Evolutionary conservation across 129 eudicot genomes (phyloP).

Genomic region (Scalesia atractyloides): DNA sequence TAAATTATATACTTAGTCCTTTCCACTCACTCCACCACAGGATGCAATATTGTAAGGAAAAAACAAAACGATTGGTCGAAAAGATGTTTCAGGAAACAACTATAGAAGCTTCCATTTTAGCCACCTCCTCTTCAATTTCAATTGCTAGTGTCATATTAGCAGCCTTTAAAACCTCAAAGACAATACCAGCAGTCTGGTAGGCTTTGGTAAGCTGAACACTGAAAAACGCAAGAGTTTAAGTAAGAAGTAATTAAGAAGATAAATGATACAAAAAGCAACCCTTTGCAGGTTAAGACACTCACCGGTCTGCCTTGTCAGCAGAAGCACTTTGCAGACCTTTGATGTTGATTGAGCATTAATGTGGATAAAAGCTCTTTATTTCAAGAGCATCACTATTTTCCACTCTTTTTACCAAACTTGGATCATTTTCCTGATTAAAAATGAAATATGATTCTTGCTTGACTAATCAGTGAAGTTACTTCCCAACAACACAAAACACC

Average conservation of each 20-base stretch:
- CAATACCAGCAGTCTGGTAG: conserved; percentile 95
- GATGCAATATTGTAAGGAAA: too few relatives aligned
- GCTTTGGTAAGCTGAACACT: conserved; percentile 99
- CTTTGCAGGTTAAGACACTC: too few relatives aligned
- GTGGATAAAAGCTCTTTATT: conserved; percentile 98
- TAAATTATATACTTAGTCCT: too few relatives aligned
- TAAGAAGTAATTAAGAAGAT: not conserved
- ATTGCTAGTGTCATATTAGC: conserved; percentile 92
- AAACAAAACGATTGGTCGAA: too few relatives aligned
- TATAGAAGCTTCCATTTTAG: not conserved
- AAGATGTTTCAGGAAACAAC: too few relatives aligned
- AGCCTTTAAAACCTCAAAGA: conserved; percentile 94
- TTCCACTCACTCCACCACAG: too few relatives aligned
- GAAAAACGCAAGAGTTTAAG: too few relatives aligned
- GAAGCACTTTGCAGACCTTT: too few relatives aligned
- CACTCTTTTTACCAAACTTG: conserved; percentile 87
- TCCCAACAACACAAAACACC: too few relatives aligned
- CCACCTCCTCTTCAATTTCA: conserved; percentile 94
- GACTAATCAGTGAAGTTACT: not conserved
- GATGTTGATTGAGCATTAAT: conserved; percentile 58
- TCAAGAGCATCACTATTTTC: conserved; percentile 98
- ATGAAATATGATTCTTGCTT: not conserved
- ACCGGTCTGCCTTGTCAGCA: too few relatives aligned
- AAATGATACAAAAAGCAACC: too few relatives aligned
- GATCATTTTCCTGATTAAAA: conserved; percentile 81